phyloP scores from a whole-genome alignment of 192 early-diverging fungal genomes.

The Geranomyces michiganensis region DNA sequence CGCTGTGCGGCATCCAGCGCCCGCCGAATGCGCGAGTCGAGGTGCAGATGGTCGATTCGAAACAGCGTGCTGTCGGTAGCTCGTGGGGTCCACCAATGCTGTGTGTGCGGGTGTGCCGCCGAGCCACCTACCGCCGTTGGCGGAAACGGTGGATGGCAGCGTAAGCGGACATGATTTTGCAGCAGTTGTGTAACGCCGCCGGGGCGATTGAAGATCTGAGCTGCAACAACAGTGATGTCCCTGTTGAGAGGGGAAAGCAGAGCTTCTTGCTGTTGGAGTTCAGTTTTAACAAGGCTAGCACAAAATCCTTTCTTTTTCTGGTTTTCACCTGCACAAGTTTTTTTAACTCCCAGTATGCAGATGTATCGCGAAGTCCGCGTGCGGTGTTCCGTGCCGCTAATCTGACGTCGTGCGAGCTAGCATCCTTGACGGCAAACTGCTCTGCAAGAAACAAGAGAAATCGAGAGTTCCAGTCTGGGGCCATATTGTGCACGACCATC shows the following conservation, averaged over 20 bases:
- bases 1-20: conserved; percentile 18
- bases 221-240: conserved; percentile 18
- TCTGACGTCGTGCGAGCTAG: neutral
- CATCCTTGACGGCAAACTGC: too few relatives aligned
- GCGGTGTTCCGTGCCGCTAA: conserved; percentile 1
- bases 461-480: too few relatives aligned
- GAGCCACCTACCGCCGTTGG: too few relatives aligned
- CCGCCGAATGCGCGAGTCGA: neutral
- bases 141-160: neutral
- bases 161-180: conserved; percentile 28
- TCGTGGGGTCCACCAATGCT: neutral
- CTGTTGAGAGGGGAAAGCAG: neutral
- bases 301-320: too few relatives aligned
- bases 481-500: too few relatives aligned
- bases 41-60: neutral
- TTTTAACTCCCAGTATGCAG: conserved; percentile 38
- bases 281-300: too few relatives aligned
- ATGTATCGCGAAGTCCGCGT: neutral
- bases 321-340: conserved; percentile 18
- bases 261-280: neutral
- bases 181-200: conserved; percentile 34
- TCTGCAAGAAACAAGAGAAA: too few relatives aligned
- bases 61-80: neutral
- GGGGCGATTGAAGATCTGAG: conserved; percentile 11
- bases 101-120: too few relatives aligned